Evolutionary conservation across 208 protist species (phyloP), one percentile per base, ranked within the genome.

Genomic region (Acanthamoeba castellanii): DNA sequence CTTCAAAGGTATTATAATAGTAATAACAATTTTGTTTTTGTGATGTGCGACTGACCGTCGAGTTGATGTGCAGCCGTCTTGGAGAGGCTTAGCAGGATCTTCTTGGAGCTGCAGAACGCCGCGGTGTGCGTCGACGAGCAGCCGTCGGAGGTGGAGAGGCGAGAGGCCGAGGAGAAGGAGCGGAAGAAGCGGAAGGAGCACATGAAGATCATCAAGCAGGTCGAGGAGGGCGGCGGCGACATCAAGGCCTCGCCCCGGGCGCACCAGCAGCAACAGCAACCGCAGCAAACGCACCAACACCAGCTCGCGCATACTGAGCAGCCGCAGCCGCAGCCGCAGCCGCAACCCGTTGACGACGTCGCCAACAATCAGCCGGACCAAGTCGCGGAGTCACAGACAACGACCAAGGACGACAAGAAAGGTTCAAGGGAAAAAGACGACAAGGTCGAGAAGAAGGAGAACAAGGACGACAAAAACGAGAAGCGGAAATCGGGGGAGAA

Each of bases 191-290:
- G 70, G 20, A 78, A 78, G 70, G 70, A 78, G 37, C 70, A 78
- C 37, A 78, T 78, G 70, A 78, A 78, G 70, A 78, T 78, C 70
- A 78, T 78, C n/a, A 78, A 78, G 30, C 70, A 78, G 70, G 70
- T 78, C 70, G 70, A 78, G 70, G 37, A 78, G 22, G 59, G 50
- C 66, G 66, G n/a, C 4, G 30, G 66, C 66, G 66, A 72, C 22
- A 72, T 72, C 66, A 72, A 72, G 66, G 66, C 66, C 66, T 72
- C 66, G 30, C 66, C 66, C 22, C 22, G 66, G 11, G 22, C 66
- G 9, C 66, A 72, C 66, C 30, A 72, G n/a, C n/a, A 3, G 22
- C 59, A 72, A 20, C 66, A 11, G 8, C 9, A 14, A 20, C 30
- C 70, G 70, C 70, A 78, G 32, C 30, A n/a, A 20, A 14, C 66